Conservation (phyloP, 129 eudicot genomes). For the Pseudognaphalium luteoalbum region DNA sequence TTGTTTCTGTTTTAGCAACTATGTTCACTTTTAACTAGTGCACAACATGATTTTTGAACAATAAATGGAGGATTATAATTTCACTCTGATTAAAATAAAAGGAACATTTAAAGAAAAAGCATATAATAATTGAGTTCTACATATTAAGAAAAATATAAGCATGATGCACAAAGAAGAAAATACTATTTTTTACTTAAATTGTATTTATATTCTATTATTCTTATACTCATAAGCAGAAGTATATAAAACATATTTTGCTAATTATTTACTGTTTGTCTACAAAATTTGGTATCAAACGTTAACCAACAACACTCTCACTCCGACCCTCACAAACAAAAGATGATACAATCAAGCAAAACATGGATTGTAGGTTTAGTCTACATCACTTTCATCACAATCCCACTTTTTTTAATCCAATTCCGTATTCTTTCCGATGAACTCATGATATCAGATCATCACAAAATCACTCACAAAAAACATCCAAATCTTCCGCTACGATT, state of each 20-base stretch:
- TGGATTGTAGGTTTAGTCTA: conserved; percentile 47
- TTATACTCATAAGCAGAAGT: too few relatives aligned
- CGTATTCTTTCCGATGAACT: conserved; percentile 33
- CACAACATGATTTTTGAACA: too few relatives aligned
- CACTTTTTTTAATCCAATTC: conserved; percentile 38
- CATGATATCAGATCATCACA: conserved; percentile 36
- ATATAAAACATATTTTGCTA: too few relatives aligned
- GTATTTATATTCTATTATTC: not conserved
- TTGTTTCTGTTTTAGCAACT: too few relatives aligned
- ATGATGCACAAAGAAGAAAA: too few relatives aligned
- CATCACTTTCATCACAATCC: conserved; percentile 31
- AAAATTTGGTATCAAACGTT: not conserved
- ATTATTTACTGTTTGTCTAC: not conserved
- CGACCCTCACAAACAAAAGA: not conserved
- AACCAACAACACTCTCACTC: not conserved
- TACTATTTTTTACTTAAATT: too few relatives aligned
- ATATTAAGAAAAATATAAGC: too few relatives aligned
- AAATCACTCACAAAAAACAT: conserved; percentile 49
- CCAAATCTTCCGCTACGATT: conserved; percentile 76
- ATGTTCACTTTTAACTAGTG: too few relatives aligned
- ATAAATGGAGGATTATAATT: too few relatives aligned
- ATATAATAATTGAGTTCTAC: too few relatives aligned
- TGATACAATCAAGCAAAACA: conserved; percentile 29
- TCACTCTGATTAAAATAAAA: too few relatives aligned
- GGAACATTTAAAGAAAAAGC: too few relatives aligned